Conservation (phyloP, 768 basidiomycete genomes). For the Termitomyces heimii region DNA sequence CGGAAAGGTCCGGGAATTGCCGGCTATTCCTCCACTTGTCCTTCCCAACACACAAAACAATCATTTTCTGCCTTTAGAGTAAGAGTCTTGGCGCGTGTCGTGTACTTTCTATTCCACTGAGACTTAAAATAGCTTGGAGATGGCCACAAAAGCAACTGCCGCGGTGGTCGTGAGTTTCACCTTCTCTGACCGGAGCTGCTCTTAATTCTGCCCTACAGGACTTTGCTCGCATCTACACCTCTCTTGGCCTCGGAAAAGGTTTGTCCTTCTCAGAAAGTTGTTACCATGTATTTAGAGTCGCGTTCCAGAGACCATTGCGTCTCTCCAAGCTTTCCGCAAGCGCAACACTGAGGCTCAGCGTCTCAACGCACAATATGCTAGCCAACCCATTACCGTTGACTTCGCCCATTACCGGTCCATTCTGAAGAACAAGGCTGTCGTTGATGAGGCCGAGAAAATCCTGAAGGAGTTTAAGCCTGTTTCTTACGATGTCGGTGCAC, state of each 20-base stretch:
- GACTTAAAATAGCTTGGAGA: constrained; percentile 21
- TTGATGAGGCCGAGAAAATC: constrained; percentile 90
- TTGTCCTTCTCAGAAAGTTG: constrained; percentile 14
- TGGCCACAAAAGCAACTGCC: constrained; percentile 70
- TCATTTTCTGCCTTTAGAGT: constrained; percentile 14
- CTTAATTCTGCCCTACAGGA: constrained; percentile 41
- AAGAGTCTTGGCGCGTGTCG: constrained; percentile 11
- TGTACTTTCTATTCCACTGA: constrained; percentile 6
- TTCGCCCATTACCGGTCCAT: constrained; percentile 86
- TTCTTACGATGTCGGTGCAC: constrained; percentile 84
- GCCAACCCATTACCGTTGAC: constrained; percentile 81
- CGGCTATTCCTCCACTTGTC: constrained; percentile 21
- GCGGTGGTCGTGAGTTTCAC: constrained; percentile 52
- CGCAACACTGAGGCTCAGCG: constrained; percentile 87
- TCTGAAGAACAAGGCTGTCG: constrained; percentile 88
- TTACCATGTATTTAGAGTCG: neutral
- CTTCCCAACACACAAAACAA: constrained; percentile 18
- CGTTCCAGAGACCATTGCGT: constrained; percentile 74
- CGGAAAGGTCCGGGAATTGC: constrained; percentile 34
- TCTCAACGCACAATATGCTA: constrained; percentile 52
- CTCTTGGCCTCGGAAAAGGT: constrained; percentile 86
- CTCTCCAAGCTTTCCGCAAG: constrained; percentile 95
- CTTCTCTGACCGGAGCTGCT: neutral
- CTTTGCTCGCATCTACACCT: constrained; percentile 77
- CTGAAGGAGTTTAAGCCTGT: constrained; percentile 89